phyloP scores from a whole-genome alignment of 2,329 filamentous ascomycete species.

The Clarireedia hainanense region DNA sequence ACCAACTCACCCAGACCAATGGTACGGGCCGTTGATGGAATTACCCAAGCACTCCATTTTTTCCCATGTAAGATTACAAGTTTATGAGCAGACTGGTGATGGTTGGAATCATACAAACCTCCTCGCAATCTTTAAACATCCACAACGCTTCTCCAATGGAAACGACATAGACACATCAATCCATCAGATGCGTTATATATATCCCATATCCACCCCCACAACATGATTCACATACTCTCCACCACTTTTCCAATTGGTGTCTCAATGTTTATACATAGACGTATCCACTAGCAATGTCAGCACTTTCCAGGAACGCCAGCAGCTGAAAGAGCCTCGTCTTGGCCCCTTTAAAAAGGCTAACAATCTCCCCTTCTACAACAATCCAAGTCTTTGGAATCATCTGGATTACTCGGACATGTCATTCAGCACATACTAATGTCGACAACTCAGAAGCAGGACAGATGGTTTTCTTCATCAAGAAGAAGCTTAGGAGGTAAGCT shows the following conservation, averaged over 20 bases:
- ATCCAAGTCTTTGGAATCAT: no score
- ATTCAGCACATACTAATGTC: background rate
- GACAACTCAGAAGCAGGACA: background rate
- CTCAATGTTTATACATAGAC: no score
- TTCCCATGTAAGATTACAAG: background rate
- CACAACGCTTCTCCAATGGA: no score
- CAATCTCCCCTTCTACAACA: no score
- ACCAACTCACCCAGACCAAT: background rate
- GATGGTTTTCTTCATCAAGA: constrained; percentile 5
- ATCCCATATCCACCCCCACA: no score
- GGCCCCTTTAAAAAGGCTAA: background rate
- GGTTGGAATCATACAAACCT: no score
- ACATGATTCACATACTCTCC: background rate
- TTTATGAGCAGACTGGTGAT: no score
- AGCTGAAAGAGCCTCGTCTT: constrained; percentile 7
- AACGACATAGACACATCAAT: no score
- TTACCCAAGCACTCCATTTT: background rate
- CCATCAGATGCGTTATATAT: no score
- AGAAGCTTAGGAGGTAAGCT: constrained; percentile 3
- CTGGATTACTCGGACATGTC: background rate
- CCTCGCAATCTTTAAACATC: no score
- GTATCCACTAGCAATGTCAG: constrained; percentile 5
- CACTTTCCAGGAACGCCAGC: background rate
- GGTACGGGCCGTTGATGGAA: background rate
- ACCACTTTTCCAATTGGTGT: background rate